These are phyloP conservation scores for Ganoderma lucidum DNA, from an alignment of 1,284 basidiomycete species.

Conservation along the genomic window DNA sequence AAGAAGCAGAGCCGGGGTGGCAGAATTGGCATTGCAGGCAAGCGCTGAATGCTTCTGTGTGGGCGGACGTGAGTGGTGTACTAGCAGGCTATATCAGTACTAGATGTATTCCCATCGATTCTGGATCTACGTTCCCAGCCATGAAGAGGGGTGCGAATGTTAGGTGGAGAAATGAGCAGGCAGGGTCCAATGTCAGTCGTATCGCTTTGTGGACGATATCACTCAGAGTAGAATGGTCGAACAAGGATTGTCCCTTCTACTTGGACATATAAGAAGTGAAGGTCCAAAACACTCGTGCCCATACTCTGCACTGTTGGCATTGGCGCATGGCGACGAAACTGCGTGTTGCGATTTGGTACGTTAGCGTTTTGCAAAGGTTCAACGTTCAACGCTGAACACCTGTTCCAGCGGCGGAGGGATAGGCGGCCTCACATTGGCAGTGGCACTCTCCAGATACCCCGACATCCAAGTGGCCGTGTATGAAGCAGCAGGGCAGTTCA, in stretches of 20 bases:
- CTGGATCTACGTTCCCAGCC: background rate
- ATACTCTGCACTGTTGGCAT: background rate
- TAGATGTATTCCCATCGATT: slow-evolving; percentile 8
- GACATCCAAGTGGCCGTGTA: slow-evolving; percentile 56
- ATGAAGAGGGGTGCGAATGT: slow-evolving; percentile 4
- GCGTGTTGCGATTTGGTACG: slow-evolving; percentile 40
- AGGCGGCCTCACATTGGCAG: slow-evolving; percentile 54
- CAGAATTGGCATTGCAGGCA: slow-evolving; percentile 45
- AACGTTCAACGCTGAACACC: background rate
- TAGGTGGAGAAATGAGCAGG: background rate
- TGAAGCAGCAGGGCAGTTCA: slow-evolving; percentile 55
- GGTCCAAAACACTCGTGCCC: background rate
- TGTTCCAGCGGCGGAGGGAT: slow-evolving; percentile 55
- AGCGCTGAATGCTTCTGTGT: slow-evolving; percentile 34
- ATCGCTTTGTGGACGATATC: background rate
- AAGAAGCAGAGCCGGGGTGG: slow-evolving; percentile 56
- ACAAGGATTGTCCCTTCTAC: background rate
- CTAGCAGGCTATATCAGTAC: slow-evolving; percentile 2
- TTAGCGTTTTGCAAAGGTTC: background rate
- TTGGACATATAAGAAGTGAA: too few relatives aligned
- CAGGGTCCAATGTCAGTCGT: background rate
- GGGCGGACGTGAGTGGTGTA: background rate
- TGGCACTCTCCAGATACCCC: slow-evolving; percentile 47
- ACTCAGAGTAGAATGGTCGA: background rate
- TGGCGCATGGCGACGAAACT: slow-evolving; percentile 27